A percentile compares a stretch with the other conserved stretches of the same genome.
These are phyloP conservation scores for Trichoderma asperellum DNA, from an alignment of 2,329 filamentous ascomycete genomes.

Conservation along the genomic window DNA sequence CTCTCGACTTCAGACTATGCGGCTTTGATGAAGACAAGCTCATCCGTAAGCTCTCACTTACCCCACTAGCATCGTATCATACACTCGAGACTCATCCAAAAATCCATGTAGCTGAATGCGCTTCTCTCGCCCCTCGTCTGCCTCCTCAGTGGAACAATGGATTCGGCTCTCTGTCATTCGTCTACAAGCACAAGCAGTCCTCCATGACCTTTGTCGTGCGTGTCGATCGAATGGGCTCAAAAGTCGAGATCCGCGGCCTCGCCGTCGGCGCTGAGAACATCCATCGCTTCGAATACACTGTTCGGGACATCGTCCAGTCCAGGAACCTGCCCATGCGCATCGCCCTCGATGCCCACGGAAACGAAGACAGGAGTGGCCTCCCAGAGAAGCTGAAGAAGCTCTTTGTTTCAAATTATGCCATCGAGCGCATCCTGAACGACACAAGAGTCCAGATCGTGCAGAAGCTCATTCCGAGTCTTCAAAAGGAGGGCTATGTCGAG, in stretches of 20 bases:
- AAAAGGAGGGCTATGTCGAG: conserved; percentile 80
- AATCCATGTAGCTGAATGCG: conserved; percentile 48
- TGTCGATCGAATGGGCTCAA: conserved; percentile 78
- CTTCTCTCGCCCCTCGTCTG: conserved; percentile 63
- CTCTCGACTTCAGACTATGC: conserved; percentile 77
- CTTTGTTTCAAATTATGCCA: conserved; percentile 73
- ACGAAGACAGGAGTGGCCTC: conserved; percentile 57
- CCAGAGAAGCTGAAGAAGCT: conserved; percentile 57
- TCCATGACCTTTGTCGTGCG: conserved; percentile 83
- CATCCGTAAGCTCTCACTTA: conserved; percentile 57
- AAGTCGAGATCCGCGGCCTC: conserved; percentile 81
- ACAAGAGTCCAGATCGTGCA: conserved; percentile 83
- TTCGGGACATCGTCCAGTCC: conserved; percentile 73
- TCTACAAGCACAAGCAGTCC: conserved; percentile 84
- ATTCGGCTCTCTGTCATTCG: conserved; percentile 74
- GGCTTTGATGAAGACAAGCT: conserved; percentile 84
- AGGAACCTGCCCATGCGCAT: conserved; percentile 61
- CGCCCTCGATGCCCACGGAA: conserved; percentile 47
- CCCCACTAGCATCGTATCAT: neutral
- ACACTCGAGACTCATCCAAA: conserved; percentile 13
- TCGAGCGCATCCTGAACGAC: conserved; percentile 57
- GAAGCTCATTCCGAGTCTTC: conserved; percentile 75
- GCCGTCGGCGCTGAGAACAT: conserved; percentile 82
- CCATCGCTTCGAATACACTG: conserved; percentile 71
- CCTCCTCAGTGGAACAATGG: conserved; percentile 80